Evolutionary conservation across 192 early-diverging fungal genomes (phyloP), one percentile per base, ranked within the genome.

Genomic region (Gaertneriomyces sp.): DNA sequence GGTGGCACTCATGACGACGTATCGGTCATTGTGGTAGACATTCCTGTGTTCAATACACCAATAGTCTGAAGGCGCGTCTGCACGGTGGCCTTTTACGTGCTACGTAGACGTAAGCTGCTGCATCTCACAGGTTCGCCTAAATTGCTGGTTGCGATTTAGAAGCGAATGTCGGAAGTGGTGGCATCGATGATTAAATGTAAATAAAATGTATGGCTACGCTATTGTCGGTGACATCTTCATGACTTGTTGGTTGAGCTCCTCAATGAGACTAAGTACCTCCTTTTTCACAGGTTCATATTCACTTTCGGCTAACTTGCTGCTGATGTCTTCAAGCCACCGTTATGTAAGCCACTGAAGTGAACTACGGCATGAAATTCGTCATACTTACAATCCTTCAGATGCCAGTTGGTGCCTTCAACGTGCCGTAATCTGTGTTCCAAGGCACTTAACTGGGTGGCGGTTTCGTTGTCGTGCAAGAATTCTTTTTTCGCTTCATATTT

Each of bases 381-480:
- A 75, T 5, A 74, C 76, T 53, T 64, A 81, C 81, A 83, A 33
- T 83, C 81, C 66, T 76, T 81, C 50, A 83, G 58, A 61, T 82
- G 76, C 64, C 74, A 79, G 43, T 79, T 81, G 44, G 74, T 77
- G 4, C 70, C 63, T 60, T 85, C 84, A 38, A 74, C 70, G 49
- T 83, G 74, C 45, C 72, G 58, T 66, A 81, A 64, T 50, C 74
- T 51, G 54, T 81, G 77, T 70, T 86, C 84, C 45, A 86, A 52
- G 25, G 74, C 72, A 7, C 69, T 75, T 4, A 86, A 69, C 61
- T 79, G 77, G 25, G 73, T 67, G 25, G 70, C 75, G 20, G 84
- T 84, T 50, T 86, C 84, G 65, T 84, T 86, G 45, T 86, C 81
- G 46, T 80, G 66, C 45, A 86, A 57, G 55, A 71, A 71, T 10